Conservation (phyloP, 495 filamentous ascomycete genomes). For the Niebla homalea region DNA sequence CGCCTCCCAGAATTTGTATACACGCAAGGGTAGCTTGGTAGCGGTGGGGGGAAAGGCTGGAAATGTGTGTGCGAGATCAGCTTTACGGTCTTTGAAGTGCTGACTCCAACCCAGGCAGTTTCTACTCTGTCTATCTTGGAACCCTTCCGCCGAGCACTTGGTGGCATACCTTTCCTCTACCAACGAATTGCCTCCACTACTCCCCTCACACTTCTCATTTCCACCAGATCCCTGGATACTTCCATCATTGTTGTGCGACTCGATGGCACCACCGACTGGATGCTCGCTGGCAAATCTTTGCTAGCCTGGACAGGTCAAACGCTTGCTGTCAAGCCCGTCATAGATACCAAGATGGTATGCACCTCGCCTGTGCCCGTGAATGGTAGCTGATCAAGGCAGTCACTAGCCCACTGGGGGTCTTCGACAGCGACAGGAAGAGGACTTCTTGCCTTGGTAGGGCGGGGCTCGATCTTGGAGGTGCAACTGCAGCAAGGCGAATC, state of each 20-base stretch:
- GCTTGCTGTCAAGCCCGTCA: conserved; percentile 55
- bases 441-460: conserved; percentile 67
- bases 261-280: conserved; percentile 94
- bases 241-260: conserved; percentile 78
- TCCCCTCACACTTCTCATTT: conserved; percentile 74
- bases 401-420: conserved; percentile 81
- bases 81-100: not conserved
- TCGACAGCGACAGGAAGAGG: conserved; percentile 77
- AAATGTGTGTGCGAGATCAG: conserved; percentile 46
- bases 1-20: conserved; percentile 84
- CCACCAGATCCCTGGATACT: conserved; percentile 68
- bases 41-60: conserved; percentile 79
- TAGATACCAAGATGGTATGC: conserved; percentile 58
- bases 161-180: conserved; percentile 88
- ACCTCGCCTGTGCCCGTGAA: not conserved
- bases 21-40: conserved; percentile 78
- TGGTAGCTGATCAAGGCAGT: conserved; percentile 39
- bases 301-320: conserved; percentile 95
- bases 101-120: conserved; percentile 38
- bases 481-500: conserved; percentile 65
- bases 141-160: conserved; percentile 59
- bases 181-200: conserved; percentile 75
- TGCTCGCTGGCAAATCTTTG: conserved; percentile 70
- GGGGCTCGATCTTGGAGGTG: conserved; percentile 77
- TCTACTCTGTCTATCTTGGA: conserved; percentile 80